Conservation (phyloP, 257 asterid genomes). For the Coffea canephora region DNA sequence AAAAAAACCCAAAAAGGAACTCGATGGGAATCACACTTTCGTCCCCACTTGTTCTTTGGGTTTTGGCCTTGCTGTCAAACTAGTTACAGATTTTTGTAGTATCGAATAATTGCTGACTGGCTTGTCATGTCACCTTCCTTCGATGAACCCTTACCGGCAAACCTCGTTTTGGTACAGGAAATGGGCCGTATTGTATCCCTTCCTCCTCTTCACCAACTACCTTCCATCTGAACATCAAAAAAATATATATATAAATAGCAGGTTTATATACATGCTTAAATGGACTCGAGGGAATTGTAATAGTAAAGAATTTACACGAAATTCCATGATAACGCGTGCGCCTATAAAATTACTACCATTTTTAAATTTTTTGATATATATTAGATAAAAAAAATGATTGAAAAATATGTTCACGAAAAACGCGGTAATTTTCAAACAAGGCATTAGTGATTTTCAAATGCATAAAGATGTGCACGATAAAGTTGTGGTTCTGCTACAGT, state of each 20-base stretch:
- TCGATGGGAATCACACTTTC: slow-evolving; percentile 2
- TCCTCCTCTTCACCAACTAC: slow-evolving; percentile 47
- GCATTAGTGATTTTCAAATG: too few species aligned
- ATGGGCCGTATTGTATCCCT: slow-evolving; percentile 60
- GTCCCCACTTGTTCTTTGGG: slow-evolving; percentile 14
- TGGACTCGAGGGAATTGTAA: not conserved
- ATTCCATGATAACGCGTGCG: not conserved
- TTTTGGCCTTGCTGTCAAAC: slow-evolving; percentile 2
- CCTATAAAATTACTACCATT: too few species aligned
- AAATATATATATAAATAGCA: not conserved
- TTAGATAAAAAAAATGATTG: too few species aligned
- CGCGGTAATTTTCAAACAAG: too few species aligned
- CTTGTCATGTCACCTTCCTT: slow-evolving; percentile 2
- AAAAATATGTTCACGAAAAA: too few species aligned
- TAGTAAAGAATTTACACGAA: not conserved
- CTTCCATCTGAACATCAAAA: slow-evolving; percentile 44
- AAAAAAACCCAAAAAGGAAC: not conserved
- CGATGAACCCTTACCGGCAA: slow-evolving; percentile 40
- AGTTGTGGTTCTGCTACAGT: not conserved
- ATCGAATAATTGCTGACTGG: not conserved
- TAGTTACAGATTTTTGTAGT: not conserved
- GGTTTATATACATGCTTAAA: not conserved
- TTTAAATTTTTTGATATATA: too few species aligned
- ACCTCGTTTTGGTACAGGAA: slow-evolving; percentile 65
- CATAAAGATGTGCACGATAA: not conserved